phyloP scores from a whole-genome alignment of 352 stramenopile species.

The Proteromonas lacertae region DNA sequence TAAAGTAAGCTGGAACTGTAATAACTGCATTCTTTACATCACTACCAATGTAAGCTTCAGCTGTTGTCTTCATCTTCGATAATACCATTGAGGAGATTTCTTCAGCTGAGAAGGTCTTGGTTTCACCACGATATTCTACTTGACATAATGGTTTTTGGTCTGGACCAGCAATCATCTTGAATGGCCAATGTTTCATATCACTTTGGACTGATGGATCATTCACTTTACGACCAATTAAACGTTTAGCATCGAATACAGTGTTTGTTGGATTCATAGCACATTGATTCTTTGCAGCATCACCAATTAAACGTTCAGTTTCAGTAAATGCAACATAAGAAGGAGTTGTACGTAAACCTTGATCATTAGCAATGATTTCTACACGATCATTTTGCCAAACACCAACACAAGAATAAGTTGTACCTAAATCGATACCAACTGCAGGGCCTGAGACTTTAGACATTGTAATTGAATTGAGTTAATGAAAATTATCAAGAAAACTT shows the following conservation, averaged over 20 bases:
- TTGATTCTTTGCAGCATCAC: conserved; percentile 59
- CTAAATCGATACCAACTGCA: conserved; percentile 51
- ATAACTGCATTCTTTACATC: conserved; percentile 53
- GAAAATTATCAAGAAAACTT: too few species aligned
- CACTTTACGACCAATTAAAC: conserved; percentile 30
- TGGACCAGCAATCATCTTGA: conserved; percentile 21
- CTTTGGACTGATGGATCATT: conserved; percentile 20
- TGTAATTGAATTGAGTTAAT: too few species aligned
- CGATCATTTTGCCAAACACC: conserved; percentile 81
- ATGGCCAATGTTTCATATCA: conserved; percentile 41
- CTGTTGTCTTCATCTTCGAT: conserved; percentile 36
- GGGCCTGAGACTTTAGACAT: too few species aligned
- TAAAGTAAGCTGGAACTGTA: conserved; percentile 85
- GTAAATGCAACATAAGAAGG: conserved; percentile 52
- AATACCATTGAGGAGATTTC: conserved; percentile 49
- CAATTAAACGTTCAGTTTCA: conserved; percentile 37
- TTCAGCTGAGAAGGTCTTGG: conserved; percentile 32
- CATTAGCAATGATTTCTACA: conserved; percentile 83
- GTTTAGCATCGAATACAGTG: conserved; percentile 39
- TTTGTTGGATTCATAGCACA: too few species aligned
- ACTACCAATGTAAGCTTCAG: conserved; percentile 28
- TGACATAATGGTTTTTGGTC: conserved; percentile 38
- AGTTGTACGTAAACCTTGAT: conserved; percentile 65
- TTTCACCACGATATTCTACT: conserved; percentile 41
- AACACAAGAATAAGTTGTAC: conserved; percentile 78